Base-by-base conservation (phyloP, 2,329 filamentous ascomycete species). In the Metarhizium brunneum region DNA sequence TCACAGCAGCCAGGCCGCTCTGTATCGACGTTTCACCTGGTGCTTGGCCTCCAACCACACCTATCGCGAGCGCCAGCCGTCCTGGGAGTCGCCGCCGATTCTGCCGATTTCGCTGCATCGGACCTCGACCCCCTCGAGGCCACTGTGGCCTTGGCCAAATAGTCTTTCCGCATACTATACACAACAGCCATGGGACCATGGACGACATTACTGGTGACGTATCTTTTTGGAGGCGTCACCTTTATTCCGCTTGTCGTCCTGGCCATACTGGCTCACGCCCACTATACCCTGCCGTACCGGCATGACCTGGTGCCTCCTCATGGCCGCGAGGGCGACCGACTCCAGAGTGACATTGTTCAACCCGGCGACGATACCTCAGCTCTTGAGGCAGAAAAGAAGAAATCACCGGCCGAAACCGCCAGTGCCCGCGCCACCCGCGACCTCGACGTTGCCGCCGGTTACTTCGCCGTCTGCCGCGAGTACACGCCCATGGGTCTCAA, bases 381-480 rank as follows among this genome's bases (percentile, higher is more conserved):
- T 51, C 77, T 92, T 60, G 83, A 84, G 61, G 79, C 79, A 11
- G 81, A 77, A 40, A 82, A 48, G 52, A 57, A 82, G 58, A 80
- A 80, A 62, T 76, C 79, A 61, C 73, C 72, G 50, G 71, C 81
- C 60, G 82, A 86, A 47, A 82, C 86, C 57, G 77, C 79, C 63
- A 84, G 82, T 65, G 70, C 80, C 38, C 73, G 75, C 48, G 61
- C 71, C 40, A 71, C 78, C 20, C 79, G 84, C 60, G 86, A 90
- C 57, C 78, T 84, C 38, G 90, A 95, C 66, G 88, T 91, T 45
- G 89, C 90, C 2, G 88, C 91, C 8, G 92, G 91, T 18, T 96
- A 95, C 73, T 96, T 96, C 70, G 90, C 91, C n/a, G 90, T 96
- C 16, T 95, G 89, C 68, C 83, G 92, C 67, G 91, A 96, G 73